Evolutionary conservation across 2,329 filamentous ascomycete genomes (phyloP).

Genomic region (Sarocladium strictum): DNA sequence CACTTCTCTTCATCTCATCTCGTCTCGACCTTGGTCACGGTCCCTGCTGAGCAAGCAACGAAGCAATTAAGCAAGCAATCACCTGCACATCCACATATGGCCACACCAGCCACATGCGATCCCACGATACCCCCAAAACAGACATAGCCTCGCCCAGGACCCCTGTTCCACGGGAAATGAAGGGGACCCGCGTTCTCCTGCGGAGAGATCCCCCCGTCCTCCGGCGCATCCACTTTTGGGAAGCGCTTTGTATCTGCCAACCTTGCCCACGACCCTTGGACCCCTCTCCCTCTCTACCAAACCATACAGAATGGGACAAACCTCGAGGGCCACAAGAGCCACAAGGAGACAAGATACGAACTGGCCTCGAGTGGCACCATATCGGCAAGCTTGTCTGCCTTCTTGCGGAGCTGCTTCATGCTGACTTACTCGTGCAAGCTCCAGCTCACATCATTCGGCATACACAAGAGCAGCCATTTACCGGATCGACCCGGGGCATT

Average conservation of each 20-base stretch:
- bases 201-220: background rate
- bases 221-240: background rate
- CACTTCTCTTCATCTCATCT: background rate
- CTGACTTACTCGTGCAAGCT: background rate
- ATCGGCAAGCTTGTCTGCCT: background rate
- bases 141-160: background rate
- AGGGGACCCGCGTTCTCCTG: slow-evolving; percentile 1
- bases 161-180: slow-evolving; percentile 8
- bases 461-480: background rate
- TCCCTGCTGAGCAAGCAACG: background rate
- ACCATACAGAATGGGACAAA: background rate
- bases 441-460: background rate
- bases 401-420: background rate
- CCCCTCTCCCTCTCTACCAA: background rate
- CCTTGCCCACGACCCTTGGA: background rate
- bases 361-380: background rate
- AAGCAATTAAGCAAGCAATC: background rate
- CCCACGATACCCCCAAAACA: background rate
- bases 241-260: background rate
- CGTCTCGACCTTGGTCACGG: background rate
- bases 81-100: background rate
- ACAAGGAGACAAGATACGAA: too few species aligned
- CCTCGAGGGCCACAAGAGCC: background rate
- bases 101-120: background rate
- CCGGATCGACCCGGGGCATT: background rate